Evolutionary conservation across 345 rosid species (phyloP).

Genomic region (Bruguiera parviflora): DNA sequence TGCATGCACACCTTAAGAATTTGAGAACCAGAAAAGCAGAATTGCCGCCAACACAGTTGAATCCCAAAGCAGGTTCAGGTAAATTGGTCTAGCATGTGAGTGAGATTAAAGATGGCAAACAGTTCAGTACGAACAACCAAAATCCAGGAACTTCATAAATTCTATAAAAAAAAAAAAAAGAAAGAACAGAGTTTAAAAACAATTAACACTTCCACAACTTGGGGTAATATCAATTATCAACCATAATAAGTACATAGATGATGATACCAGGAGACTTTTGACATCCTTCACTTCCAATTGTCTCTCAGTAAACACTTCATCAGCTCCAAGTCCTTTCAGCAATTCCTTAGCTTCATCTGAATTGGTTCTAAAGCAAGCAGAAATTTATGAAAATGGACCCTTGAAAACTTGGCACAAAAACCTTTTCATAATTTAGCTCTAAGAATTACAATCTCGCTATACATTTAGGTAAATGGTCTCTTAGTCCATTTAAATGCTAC

Average conservation of each 20-base stretch:
- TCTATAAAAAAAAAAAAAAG: not conserved
- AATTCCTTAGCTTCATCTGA: constrained; percentile 65
- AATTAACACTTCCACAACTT: constrained; percentile 12
- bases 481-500: too few species aligned
- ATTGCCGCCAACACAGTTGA: constrained; percentile 91
- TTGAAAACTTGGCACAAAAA: too few species aligned
- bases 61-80: constrained; percentile 73
- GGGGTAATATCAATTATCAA: constrained; percentile 9
- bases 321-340: constrained; percentile 69
- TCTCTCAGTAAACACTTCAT: constrained; percentile 70
- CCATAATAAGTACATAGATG: constrained; percentile 11
- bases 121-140: constrained; percentile 1
- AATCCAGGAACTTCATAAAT: constrained; percentile 4
- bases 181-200: not conserved
- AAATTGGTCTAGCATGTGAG: constrained; percentile 41
- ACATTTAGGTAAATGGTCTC: too few species aligned
- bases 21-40: constrained; percentile 75
- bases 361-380: constrained; percentile 46
- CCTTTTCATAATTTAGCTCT: too few species aligned
- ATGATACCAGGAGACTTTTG: constrained; percentile 69
- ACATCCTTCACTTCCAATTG: constrained; percentile 75
- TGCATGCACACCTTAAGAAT: constrained; percentile 51
- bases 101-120: not conserved
- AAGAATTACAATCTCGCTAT: too few species aligned
- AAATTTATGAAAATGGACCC: not conserved